Base-by-base conservation (phyloP, 1,284 basidiomycete species). In the Papiliotrema nemorosa region DNA sequence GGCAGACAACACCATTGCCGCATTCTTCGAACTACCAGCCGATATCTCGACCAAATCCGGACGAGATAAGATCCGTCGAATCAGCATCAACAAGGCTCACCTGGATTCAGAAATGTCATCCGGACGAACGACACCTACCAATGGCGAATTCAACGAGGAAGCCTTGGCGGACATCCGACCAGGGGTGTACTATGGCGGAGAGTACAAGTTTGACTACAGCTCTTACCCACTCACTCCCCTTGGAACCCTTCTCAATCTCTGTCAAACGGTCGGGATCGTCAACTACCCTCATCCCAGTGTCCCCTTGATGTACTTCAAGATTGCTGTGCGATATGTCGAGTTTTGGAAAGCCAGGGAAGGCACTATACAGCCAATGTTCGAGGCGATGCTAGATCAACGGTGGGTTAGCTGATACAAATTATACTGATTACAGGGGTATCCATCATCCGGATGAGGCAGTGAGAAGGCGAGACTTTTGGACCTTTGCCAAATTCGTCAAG, bases 261-360 rank as follows among this genome's bases (percentile, higher is more conserved):
- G 94, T 47, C 84, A 96, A 38, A 82, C 87, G 58, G 92, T 89
- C 25, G 84, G 86, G 20, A 84, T 98, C 41, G 85, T 86, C 2
- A 79, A 80, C 1, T 93, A 87, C 76, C 89, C 90, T 2, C 87
- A 97, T 73, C 85, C 86, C 24, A 81, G 86, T 9, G 94, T 97
- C n/a, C 80, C 84, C 13, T 80, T 97, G 72, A 90, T 94, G 67
- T 96, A 88, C 76, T 97, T 97, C 61, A 96, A 98, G 76, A 89
- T 89, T 21, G 82, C 84, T 9, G 84, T 90, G 14, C 84, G 97
- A 49, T 99, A 99, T 71, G 83, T 85, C 35, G 92, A 97, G 68
- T 97, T 97, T 73, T 98, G 97, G 83, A 91, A 89, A 73, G 84
- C 91, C 31, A 85, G 90, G 56, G 86, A 87, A 67, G 84, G 90